A percentile compares a stretch with the other conserved stretches of the same genome.
phyloP scores from a whole-genome alignment of 2,329 filamentous ascomycete species.

The Zasmidium cellare region DNA sequence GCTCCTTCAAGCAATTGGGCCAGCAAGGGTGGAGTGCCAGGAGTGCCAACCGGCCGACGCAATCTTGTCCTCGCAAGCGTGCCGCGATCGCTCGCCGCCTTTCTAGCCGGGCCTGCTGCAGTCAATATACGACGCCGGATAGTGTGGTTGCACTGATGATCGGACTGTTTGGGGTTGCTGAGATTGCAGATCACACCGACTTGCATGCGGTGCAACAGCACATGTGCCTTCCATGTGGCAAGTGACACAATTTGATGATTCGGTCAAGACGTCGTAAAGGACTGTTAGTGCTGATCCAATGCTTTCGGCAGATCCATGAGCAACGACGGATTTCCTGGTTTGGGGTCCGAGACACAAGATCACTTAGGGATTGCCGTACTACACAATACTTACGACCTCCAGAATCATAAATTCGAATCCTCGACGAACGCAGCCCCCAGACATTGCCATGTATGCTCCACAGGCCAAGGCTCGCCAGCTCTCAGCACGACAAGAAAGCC shows the following conservation, averaged over 20 bases:
- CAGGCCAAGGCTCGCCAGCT: no score
- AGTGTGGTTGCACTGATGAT: constrained; percentile 1
- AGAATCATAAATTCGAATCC: no score
- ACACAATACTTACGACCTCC: not conserved
- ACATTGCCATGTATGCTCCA: no score
- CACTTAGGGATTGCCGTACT: not conserved
- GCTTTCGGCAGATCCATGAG: not conserved
- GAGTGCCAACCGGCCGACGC: not conserved
- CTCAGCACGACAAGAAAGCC: not conserved
- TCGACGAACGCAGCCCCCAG: no score
- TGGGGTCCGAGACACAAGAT: not conserved
- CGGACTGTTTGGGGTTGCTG: not conserved
- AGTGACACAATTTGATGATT: constrained; percentile 2
- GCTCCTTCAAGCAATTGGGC: not conserved
- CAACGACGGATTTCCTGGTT: not conserved
- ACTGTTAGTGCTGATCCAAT: not conserved
- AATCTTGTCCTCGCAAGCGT: not conserved
- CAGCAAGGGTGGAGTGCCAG: no score
- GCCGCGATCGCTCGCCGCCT: not conserved
- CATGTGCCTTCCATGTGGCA: constrained; percentile 8
- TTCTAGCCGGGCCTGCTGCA: constrained; percentile 1
- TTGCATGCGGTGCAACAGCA: not conserved
- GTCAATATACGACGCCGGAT: not conserved
- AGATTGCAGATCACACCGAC: constrained; percentile 5
- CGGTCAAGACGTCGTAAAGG: not conserved